Percentiles rank a stretch among this genome's conserved stretches.
These are phyloP conservation scores for Bisporella sp. DNA, from an alignment of 2,329 filamentous ascomycete genomes.

Conservation along the genomic window DNA sequence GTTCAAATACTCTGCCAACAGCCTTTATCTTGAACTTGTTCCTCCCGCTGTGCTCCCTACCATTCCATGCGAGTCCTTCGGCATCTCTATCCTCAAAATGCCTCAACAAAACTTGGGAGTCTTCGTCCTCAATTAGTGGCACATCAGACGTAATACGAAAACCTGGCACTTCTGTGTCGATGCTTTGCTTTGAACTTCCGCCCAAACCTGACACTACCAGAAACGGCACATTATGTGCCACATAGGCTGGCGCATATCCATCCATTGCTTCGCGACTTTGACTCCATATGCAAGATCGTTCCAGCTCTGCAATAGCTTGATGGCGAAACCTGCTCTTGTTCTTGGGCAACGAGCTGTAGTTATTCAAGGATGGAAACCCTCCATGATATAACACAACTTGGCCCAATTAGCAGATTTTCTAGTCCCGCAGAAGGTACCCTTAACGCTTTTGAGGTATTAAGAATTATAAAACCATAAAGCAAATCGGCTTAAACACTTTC, in stretches of 20 bases:
- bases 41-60: slow-evolving; percentile 40
- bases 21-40: slow-evolving; percentile 62
- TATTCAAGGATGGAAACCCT: no score
- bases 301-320: no score
- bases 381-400: no score
- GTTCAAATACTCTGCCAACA: slow-evolving; percentile 67
- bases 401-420: no score
- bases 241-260: slow-evolving; percentile 70
- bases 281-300: slow-evolving; percentile 21
- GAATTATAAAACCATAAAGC: no score
- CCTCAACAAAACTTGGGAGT: slow-evolving; percentile 57
- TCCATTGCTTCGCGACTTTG: slow-evolving; percentile 50
- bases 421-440: no score
- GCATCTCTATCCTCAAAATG: slow-evolving; percentile 62
- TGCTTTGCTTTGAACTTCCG: slow-evolving; percentile 34
- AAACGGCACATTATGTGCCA: slow-evolving; percentile 81
- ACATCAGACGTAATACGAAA: slow-evolving; percentile 63
- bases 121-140: slow-evolving; percentile 56
- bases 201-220: slow-evolving; percentile 74
- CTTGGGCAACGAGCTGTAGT: no score
- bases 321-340: no score
- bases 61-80: slow-evolving; percentile 59
- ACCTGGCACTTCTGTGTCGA: slow-evolving; percentile 30
- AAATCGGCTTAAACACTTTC: no score
- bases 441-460: no score